Evolutionary conservation across 2,329 filamentous ascomycete genomes (phyloP), one percentile per base, ranked within the genome.

Genomic region (Ceratocystis lukuohia): DNA sequence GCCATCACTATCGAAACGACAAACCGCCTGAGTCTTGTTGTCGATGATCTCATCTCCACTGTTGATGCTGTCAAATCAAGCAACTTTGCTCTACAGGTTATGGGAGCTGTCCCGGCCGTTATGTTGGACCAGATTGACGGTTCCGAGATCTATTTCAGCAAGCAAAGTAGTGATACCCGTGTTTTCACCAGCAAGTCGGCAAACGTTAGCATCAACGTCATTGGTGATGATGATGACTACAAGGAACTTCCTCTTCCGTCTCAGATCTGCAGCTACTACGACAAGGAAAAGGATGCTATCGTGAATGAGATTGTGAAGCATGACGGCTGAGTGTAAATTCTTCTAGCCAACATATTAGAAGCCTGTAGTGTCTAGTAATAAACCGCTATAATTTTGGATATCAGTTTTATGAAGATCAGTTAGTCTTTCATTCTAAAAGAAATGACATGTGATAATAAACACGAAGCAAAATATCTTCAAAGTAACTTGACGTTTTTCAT

Each of bases 1-100:
- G 91, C 94, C n/a, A 89, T 99, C 69, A 93, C 91, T 4, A 83
- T 97, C 71, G 94, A 97, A 77, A 96, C 96, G 78, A 93, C 88
- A 66, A 84, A 82, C 61, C 87, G 90, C 62, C 80, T 95, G 20
- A 95, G 90, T 33, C 83, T 99, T 65, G 85, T 97, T 64, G 83
- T 97, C 65, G 93, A 97, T 72, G 89, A 86, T 0, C 85, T 97
- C 10, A 89, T 97, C 61, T 95, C 89, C 62, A 91, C 89, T 41
- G 85, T 99, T 66, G 94, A 99, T 73, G 89, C 96, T 28, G 94
- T 99, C 80, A 97, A 97, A 78, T 93, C 88, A 61, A 84, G 88
- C 71, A 96, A 94, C 75, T 96, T 99, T 74, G 92, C 91, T 15
- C 80, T 97, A n/a, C 91, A 96, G 76, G 89, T 99, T 64, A 78